Conservation (phyloP, 257 asterid species). For the Leonotis leonurus region DNA sequence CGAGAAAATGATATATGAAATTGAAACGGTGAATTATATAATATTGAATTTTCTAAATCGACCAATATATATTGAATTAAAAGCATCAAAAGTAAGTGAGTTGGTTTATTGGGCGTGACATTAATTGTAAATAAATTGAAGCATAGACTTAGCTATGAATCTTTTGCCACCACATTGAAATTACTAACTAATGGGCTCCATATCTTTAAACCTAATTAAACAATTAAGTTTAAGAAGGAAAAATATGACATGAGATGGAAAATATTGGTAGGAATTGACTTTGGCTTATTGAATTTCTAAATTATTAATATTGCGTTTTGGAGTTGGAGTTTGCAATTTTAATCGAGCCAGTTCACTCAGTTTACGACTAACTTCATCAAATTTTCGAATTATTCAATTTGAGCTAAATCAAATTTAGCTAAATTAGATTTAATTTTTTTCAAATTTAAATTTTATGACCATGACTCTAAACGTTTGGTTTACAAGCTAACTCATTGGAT, state of each 20-base stretch:
- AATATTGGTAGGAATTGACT: slow-evolving; percentile 11
- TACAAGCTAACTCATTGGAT: no score
- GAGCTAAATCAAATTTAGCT: no score
- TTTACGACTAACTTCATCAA: no score
- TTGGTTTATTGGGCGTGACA: slow-evolving; percentile 13
- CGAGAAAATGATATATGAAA: not conserved
- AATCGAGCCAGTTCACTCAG: no score
- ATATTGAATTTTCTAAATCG: not conserved
- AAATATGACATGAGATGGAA: not conserved
- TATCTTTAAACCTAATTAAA: slow-evolving; percentile 11
- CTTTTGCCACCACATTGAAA: not conserved
- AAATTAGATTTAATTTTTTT: no score
- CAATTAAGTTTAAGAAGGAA: no score
- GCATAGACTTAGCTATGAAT: not conserved
- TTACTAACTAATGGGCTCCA: not conserved
- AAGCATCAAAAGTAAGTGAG: slow-evolving; percentile 14
- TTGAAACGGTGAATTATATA: not conserved
- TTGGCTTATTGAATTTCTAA: not conserved
- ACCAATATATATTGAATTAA: not conserved
- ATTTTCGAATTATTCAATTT: no score
- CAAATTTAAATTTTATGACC: no score
- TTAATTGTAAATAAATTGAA: slow-evolving; percentile 22
- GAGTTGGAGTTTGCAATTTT: not conserved
- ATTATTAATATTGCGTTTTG: not conserved
- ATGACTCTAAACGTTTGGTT: no score